phyloP scores from a whole-genome alignment of 306 rosid species.

The Lathyrus aphaca region DNA sequence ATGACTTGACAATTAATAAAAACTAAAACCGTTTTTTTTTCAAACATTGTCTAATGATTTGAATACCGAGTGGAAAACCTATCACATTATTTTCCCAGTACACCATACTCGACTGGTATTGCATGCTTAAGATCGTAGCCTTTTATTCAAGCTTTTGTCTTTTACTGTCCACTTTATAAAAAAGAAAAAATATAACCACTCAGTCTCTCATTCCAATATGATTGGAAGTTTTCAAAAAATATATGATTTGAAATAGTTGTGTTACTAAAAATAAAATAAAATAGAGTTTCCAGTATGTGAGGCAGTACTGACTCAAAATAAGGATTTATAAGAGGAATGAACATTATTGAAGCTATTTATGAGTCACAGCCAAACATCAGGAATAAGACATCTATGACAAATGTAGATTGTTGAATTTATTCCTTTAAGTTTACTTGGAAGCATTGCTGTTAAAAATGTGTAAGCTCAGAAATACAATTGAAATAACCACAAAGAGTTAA shows the following conservation, averaged over 20 bases:
- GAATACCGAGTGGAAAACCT: not conserved
- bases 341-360: too few species aligned
- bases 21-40: too few species aligned
- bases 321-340: not conserved
- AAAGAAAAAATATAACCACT: not conserved
- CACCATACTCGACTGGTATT: not conserved
- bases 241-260: too few species aligned
- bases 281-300: not conserved
- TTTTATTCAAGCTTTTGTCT: too few species aligned
- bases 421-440: not conserved
- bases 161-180: too few species aligned
- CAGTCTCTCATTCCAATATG: not conserved
- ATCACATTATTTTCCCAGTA: not conserved
- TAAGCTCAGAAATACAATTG: not conserved
- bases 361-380: not conserved
- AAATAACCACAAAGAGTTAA: not conserved
- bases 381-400: not conserved
- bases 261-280: too few species aligned
- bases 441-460: slow-evolving; percentile 21
- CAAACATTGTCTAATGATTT: too few species aligned
- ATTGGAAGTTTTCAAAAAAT: not conserved
- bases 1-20: too few species aligned
- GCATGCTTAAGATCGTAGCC: too few species aligned
- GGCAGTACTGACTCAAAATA: not conserved
- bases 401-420: slow-evolving; percentile 3